phyloP scores from a whole-genome alignment of 139 green algal genomes.

The Marvania coccoides region DNA sequence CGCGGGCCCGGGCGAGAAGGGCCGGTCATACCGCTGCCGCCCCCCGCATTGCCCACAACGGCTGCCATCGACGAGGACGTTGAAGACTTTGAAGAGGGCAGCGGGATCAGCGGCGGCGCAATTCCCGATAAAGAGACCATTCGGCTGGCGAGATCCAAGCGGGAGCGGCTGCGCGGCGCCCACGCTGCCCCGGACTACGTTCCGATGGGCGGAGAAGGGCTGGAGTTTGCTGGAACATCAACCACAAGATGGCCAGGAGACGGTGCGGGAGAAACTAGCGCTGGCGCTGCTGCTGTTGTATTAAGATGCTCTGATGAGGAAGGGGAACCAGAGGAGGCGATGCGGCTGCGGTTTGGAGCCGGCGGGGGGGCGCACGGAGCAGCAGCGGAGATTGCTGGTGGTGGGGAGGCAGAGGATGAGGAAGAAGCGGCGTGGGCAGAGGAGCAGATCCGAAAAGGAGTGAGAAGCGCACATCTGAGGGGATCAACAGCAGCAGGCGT shows the following conservation, averaged over 20 bases:
- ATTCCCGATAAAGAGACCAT: slow-evolving; percentile 62
- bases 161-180: slow-evolving; percentile 60
- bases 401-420: slow-evolving; percentile 39
- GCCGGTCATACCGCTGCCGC: background rate
- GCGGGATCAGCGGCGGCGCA: background rate
- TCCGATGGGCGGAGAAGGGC: too few relatives aligned
- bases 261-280: slow-evolving; percentile 12
- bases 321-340: slow-evolving; percentile 42
- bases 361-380: background rate
- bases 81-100: slow-evolving; percentile 4
- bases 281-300: slow-evolving; percentile 1
- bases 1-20: background rate
- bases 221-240: too few relatives aligned
- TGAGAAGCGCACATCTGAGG: slow-evolving; percentile 6
- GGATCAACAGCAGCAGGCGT: too few relatives aligned
- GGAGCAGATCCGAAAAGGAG: slow-evolving; percentile 63
- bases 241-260: too few relatives aligned
- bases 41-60: background rate
- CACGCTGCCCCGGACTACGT: slow-evolving; percentile 73
- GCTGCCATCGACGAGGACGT: slow-evolving; percentile 21
- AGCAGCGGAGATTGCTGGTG: background rate
- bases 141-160: slow-evolving; percentile 58
- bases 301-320: slow-evolving; percentile 20
- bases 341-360: slow-evolving; percentile 50
- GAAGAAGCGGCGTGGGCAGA: slow-evolving; percentile 48